Evolutionary conservation across 495 filamentous ascomycete genomes (phyloP), one percentile per base, ranked within the genome.

Genomic region (Xylaria longipes): DNA sequence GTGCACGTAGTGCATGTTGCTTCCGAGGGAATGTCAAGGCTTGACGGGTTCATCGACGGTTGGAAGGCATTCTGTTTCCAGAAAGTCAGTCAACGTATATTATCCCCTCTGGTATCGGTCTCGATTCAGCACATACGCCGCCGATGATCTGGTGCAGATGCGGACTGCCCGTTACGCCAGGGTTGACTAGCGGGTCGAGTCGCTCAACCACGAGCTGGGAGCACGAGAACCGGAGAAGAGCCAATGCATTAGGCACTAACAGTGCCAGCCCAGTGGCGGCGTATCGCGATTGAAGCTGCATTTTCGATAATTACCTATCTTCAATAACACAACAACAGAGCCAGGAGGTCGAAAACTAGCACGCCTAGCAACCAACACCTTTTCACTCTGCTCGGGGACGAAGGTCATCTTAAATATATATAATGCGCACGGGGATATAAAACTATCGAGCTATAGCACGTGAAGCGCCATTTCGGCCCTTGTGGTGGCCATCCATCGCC

Each of bases 121-220:
- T 20, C 29, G 50, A n/a, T 8, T 41, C 82, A 80, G 73, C 88
- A 27, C 85, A 84, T 80, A 87, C 90, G 66, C 84, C 81, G 66
- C 82, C 82, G 60, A 84, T 81, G 33, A 84, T 78, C 72, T 84
- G 82, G 58, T 84, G 82, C 29, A 84, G 76, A 78, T 84, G 82
- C 0, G 82, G 81, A 35, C 80, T 77, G 12, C 76, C 80, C 4
- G 62, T 69, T 1, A 79, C 22, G 43, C 82, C 82, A 5, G 82
- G 81, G 64, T 76, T 78, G 68, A 84, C 82, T 3, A 84, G 71
- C 4, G 80, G 80, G 60, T 82, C 80, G 5, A 82, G 74, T 41
- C 80, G 74, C 70, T 82, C 76, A 33, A 77, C 73, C 22, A 79
- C 77, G 20, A 82, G 76, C 46, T 82, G 80, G 37, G 80, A 80